These are phyloP conservation scores for Blastobotrys niveus DNA, from an alignment of 1,139 yeast genomes.

Conservation along the genomic window DNA sequence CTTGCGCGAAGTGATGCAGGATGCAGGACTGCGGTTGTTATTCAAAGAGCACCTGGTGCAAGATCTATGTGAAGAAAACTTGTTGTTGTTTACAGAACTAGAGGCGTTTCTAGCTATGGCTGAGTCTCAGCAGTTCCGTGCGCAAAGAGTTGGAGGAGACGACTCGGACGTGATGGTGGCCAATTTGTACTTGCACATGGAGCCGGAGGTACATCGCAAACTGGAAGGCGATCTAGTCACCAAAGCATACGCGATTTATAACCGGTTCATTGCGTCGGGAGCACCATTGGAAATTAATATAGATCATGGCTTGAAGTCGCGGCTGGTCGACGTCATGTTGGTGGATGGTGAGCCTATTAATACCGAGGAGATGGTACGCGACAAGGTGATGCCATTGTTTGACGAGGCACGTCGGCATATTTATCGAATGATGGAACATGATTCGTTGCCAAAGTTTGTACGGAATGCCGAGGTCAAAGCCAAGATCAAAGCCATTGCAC, in stretches of 20 bases:
- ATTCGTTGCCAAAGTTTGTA: slow-evolving; percentile 68
- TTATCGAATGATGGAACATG: slow-evolving; percentile 59
- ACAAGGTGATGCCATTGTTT: slow-evolving; percentile 34
- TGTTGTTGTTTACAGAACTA: slow-evolving; percentile 63
- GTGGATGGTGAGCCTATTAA: neutral
- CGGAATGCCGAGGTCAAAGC: slow-evolving; percentile 34
- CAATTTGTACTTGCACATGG: too few relatives aligned
- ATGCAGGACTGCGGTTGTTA: slow-evolving; percentile 72
- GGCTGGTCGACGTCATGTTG: slow-evolving; percentile 36
- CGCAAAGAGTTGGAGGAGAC: slow-evolving; percentile 30
- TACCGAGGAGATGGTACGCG: slow-evolving; percentile 34
- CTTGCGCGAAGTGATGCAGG: slow-evolving; percentile 50
- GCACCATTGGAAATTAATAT: slow-evolving; percentile 72
- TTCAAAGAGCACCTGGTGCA: slow-evolving; percentile 59
- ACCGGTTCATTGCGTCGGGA: slow-evolving; percentile 60
- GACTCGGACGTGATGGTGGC: too few relatives aligned
- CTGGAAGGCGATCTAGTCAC: slow-evolving; percentile 24
- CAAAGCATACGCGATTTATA: slow-evolving; percentile 59
- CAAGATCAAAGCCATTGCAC: slow-evolving; percentile 7
- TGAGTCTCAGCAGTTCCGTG: slow-evolving; percentile 19
- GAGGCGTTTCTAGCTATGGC: slow-evolving; percentile 33
- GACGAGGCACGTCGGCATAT: slow-evolving; percentile 32
- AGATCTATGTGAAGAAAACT: slow-evolving; percentile 68
- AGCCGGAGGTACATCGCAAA: too few relatives aligned
- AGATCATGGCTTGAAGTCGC: slow-evolving; percentile 49